phyloP scores from a whole-genome alignment of 2,329 filamentous ascomycete genomes.

The Didymosphaeria variabile region DNA sequence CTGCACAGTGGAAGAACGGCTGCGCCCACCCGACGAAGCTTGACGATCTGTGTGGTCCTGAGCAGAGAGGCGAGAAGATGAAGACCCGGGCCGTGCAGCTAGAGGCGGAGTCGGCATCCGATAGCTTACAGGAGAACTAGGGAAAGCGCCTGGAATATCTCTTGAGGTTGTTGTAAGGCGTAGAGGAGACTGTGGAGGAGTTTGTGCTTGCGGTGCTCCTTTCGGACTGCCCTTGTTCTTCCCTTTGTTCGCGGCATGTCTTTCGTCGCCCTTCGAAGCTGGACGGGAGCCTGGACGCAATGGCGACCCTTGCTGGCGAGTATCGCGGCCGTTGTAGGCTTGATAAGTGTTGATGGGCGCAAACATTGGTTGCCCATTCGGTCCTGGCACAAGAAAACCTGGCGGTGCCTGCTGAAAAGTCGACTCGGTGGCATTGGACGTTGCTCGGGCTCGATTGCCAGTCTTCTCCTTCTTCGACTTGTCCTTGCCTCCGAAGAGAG shows the following conservation, averaged over 20 bases:
- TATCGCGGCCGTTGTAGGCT: slow-evolving; percentile 47
- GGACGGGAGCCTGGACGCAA: slow-evolving; percentile 57
- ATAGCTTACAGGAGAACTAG: slow-evolving; percentile 36
- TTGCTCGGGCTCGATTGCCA: slow-evolving; percentile 29
- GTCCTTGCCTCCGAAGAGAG: slow-evolving; percentile 41
- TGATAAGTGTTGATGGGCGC: slow-evolving; percentile 55
- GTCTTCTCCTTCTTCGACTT: slow-evolving; percentile 43
- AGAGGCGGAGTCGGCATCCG: slow-evolving; percentile 32
- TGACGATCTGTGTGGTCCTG: slow-evolving; percentile 26
- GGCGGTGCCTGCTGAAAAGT: slow-evolving; percentile 44
- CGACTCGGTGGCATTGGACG: slow-evolving; percentile 24
- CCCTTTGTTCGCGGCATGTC: slow-evolving; percentile 17
- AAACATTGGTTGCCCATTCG: slow-evolving; percentile 59
- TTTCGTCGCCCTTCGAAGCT: slow-evolving; percentile 45
- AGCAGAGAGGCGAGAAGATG: slow-evolving; percentile 29
- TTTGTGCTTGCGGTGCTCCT: slow-evolving; percentile 19
- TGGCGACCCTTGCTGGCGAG: slow-evolving; percentile 36
- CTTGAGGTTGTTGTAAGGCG: slow-evolving; percentile 35
- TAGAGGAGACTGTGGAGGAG: slow-evolving; percentile 35
- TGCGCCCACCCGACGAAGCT: slow-evolving; percentile 22
- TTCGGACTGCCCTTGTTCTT: slow-evolving; percentile 10
- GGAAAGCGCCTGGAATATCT: slow-evolving; percentile 51
- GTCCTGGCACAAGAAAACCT: slow-evolving; percentile 58
- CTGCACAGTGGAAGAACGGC: slow-evolving; percentile 34
- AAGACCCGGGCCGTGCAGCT: slow-evolving; percentile 27